Evolutionary conservation across 352 stramenopile species (phyloP).

Genomic region (Phytophthora citricola): DNA sequence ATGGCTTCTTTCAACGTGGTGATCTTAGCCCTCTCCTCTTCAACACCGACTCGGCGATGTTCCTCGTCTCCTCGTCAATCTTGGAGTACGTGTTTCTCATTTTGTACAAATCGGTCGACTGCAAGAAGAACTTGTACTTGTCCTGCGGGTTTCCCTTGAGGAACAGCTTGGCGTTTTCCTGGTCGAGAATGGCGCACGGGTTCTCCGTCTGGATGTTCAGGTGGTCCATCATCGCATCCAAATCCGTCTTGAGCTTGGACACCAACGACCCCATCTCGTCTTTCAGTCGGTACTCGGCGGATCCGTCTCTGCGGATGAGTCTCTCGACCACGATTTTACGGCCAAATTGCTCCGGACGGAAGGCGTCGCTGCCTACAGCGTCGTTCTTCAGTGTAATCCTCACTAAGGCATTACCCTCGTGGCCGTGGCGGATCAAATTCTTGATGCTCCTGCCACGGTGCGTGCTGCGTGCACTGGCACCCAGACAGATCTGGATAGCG

Average conservation of each 20-base stretch:
- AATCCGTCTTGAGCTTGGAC: constrained; percentile 91
- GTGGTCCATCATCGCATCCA: constrained; percentile 95
- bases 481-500: constrained; percentile 97
- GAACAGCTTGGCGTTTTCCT: constrained; percentile 98
- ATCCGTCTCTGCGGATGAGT: constrained; percentile 86
- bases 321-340: constrained; percentile 95
- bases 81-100: constrained; percentile 90
- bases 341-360: constrained; percentile 91
- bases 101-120: constrained; percentile 96
- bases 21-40: constrained; percentile 77
- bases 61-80: constrained; percentile 80
- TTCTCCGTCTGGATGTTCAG: constrained; percentile 97
- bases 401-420: constrained; percentile 85
- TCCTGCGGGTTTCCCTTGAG: constrained; percentile 93
- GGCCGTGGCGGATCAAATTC: constrained; percentile 95
- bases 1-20: constrained; percentile 58
- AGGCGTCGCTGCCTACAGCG: constrained; percentile 89
- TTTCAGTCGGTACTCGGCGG: constrained; percentile 80
- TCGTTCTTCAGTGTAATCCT: constrained; percentile 95
- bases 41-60: constrained; percentile 67
- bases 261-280: constrained; percentile 62
- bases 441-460: constrained; percentile 96
- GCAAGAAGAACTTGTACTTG: constrained; percentile 98
- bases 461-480: constrained; percentile 92
- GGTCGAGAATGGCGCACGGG: constrained; percentile 96